These are phyloP conservation scores for Lecanosticta acicola DNA, from an alignment of 2,329 filamentous ascomycete genomes.

Conservation along the genomic window DNA sequence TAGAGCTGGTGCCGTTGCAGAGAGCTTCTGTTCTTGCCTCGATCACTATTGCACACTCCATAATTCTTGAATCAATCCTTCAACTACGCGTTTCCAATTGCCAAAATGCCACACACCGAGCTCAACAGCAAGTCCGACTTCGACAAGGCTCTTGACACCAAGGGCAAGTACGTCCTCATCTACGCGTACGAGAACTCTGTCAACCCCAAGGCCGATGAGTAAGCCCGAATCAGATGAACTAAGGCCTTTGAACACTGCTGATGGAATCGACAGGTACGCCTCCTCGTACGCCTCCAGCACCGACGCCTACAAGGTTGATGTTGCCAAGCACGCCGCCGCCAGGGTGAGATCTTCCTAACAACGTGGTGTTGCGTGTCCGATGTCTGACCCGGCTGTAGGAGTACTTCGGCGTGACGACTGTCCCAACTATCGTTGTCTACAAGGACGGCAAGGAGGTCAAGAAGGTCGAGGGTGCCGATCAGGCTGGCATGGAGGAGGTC, in stretches of 20 bases:
- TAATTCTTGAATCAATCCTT: not conserved
- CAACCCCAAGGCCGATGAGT: conserved; percentile 27
- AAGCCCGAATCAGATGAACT: conserved; percentile 1
- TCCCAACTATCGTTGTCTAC: conserved; percentile 28
- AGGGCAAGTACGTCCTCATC: conserved; percentile 32
- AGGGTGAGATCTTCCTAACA: conserved; percentile 15
- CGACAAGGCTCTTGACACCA: conserved; percentile 25
- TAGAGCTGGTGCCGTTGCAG: too few species aligned
- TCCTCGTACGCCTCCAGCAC: conserved; percentile 25
- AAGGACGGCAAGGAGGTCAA: conserved; percentile 30
- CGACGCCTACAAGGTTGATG: conserved; percentile 29
- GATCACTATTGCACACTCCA: not conserved
- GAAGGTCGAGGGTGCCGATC: conserved; percentile 24
- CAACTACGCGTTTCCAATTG: too few species aligned
- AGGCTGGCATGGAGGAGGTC: conserved; percentile 21
- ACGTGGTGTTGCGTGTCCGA: not conserved
- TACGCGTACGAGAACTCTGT: conserved; percentile 27
- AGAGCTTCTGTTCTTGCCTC: too few species aligned
- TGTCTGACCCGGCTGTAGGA: not conserved
- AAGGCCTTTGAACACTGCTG: not conserved
- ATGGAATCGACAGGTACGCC: conserved; percentile 22
- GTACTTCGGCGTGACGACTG: conserved; percentile 7
- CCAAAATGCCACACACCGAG: conserved; percentile 23
- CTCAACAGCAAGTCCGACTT: conserved; percentile 30
- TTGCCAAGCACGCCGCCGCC: conserved; percentile 18